Evolutionary conservation across 495 filamentous ascomycete genomes (phyloP).

Genomic region (Penicillium canariense): DNA sequence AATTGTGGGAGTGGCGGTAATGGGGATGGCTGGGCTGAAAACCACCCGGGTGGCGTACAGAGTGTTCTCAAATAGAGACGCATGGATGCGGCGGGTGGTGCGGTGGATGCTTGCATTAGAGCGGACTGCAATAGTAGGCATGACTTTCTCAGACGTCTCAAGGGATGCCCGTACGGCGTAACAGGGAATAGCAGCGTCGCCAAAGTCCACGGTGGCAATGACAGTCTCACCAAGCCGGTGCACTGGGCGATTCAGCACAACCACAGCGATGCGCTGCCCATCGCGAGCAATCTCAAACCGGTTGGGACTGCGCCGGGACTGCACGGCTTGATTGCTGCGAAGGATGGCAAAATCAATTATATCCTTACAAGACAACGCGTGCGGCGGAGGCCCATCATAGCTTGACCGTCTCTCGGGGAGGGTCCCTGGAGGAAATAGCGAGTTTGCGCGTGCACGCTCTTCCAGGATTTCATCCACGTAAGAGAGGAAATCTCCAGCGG

Average conservation of each 20-base stretch:
- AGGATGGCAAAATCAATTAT: conserved; percentile 90
- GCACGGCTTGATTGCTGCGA: conserved; percentile 61
- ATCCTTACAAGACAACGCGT: conserved; percentile 65
- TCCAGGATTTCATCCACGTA: conserved; percentile 82
- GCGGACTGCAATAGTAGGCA: conserved; percentile 75
- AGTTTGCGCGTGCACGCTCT: conserved; percentile 49
- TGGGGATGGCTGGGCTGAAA: conserved; percentile 78
- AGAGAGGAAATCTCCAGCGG: conserved; percentile 61
- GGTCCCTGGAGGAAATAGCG: conserved; percentile 63
- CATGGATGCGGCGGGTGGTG: conserved; percentile 78
- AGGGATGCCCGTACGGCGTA: conserved; percentile 75
- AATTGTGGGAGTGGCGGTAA: conserved; percentile 79
- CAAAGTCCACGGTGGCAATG: conserved; percentile 78
- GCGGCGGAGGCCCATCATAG: conserved; percentile 37
- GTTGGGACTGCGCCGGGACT: conserved; percentile 67
- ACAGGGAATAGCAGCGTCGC: conserved; percentile 67
- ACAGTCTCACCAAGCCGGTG: conserved; percentile 89
- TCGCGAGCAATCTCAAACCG: conserved; percentile 93
- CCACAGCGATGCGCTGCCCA: conserved; percentile 77
- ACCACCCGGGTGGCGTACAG: conserved; percentile 74
- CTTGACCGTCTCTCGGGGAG: conserved; percentile 56
- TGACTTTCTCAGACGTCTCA: conserved; percentile 77
- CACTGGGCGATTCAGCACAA: conserved; percentile 85
- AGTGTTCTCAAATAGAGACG: conserved; percentile 71
- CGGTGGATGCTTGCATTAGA: conserved; percentile 79